Percentiles rank a stretch among this genome's conserved stretches.
phyloP scores from a whole-genome alignment of 768 basidiomycete genomes.

The Kondoa subrosea region DNA sequence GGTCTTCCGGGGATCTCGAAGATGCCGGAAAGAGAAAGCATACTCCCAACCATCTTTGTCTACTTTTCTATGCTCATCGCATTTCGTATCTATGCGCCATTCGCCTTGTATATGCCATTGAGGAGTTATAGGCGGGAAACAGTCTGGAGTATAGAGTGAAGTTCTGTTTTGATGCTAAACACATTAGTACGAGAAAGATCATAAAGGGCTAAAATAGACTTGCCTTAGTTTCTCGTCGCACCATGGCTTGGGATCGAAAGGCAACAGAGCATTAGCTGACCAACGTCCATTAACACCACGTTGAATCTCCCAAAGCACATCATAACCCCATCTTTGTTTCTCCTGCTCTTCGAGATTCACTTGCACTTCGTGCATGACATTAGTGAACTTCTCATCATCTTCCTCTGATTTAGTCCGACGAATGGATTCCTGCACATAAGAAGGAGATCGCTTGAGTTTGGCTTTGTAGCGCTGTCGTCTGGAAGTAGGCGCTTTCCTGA shows the following conservation, averaged over 20 bases:
- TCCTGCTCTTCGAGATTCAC: neutral
- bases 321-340: neutral
- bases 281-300: neutral
- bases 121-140: constrained; percentile 9
- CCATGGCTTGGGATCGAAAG: constrained; percentile 3
- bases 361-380: neutral
- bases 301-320: neutral
- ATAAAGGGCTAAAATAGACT: no score
- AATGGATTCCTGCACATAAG: neutral
- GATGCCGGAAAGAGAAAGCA: constrained; percentile 11
- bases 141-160: neutral
- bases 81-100: constrained; percentile 12
- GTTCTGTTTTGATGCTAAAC: neutral
- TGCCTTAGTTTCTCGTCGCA: neutral
- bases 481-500: constrained; percentile 34
- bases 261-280: constrained; percentile 1
- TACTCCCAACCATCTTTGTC: constrained; percentile 14
- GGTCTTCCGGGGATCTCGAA: constrained; percentile 1
- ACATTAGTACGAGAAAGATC: no score
- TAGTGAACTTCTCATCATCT: neutral
- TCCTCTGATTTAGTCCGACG: constrained; percentile 36
- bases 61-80: no score
- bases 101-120: constrained; percentile 8
- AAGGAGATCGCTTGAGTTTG: neutral
- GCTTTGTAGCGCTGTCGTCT: neutral